Conservation (phyloP, 768 basidiomycete genomes). For the Tulasnella sp. region DNA sequence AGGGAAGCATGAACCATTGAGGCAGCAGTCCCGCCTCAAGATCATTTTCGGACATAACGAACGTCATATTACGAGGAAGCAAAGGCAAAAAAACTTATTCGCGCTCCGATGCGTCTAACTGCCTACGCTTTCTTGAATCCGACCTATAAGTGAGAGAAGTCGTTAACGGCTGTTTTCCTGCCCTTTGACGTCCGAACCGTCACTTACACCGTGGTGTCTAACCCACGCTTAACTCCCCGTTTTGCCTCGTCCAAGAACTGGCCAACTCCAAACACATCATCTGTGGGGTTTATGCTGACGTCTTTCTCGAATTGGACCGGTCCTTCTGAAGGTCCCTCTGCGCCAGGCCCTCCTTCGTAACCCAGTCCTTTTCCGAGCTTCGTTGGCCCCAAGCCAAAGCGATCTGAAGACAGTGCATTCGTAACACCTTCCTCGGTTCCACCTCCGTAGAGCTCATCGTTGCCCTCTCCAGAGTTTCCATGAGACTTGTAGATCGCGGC, state of each 20-base stretch:
- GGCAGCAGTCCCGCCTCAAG: background rate
- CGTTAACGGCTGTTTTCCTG: background rate
- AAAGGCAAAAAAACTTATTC: background rate
- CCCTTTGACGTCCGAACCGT: background rate
- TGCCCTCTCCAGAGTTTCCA: conserved; percentile 76
- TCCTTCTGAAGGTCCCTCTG: conserved; percentile 81
- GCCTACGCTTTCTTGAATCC: conserved; percentile 63
- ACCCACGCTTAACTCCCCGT: conserved; percentile 84
- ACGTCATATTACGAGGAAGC: background rate
- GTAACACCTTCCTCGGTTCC: conserved; percentile 95
- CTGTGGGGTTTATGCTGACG: conserved; percentile 87
- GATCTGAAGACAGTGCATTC: conserved; percentile 85
- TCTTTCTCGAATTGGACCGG: conserved; percentile 99
- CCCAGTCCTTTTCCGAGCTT: conserved; percentile 47
- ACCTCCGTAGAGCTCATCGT: conserved; percentile 89
- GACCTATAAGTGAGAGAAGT: conserved; percentile 39
- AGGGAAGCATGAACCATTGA: background rate
- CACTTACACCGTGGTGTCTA: conserved; percentile 69
- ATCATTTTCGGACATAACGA: background rate
- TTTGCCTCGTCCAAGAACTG: conserved; percentile 87
- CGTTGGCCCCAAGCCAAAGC: conserved; percentile 74
- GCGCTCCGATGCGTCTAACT: conserved; percentile 55
- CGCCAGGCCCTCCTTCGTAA: conserved; percentile 88
- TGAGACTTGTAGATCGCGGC: conserved; percentile 99
- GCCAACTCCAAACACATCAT: conserved; percentile 54